Base-by-base conservation (phyloP, 1,139 yeast genomes). In the Candida labiduridarum region DNA sequence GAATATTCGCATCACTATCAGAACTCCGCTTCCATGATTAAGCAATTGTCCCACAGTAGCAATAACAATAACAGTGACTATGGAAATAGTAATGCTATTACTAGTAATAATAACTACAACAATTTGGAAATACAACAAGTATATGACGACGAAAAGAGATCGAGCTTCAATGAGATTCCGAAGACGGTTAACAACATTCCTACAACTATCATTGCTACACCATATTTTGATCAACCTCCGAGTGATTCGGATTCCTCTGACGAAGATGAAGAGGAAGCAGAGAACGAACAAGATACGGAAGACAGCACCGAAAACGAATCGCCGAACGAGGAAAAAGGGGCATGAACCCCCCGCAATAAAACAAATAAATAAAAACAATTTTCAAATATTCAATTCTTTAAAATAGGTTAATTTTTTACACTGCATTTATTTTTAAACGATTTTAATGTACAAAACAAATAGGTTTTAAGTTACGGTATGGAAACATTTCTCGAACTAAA, bases 211-310 rank as follows among this genome's bases (percentile, higher is more conserved):
- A 70, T 74, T 34, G 76, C 78, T 6, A 66, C 74, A 10, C 78
- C 78, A 39, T 74, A 68, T 53, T 73, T 72, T 58, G 64, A 63
- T 49, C 69, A 68, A 22, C 79, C 79, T 3, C 79, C 79, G 2
- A 48, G 56, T 31, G 78, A 73, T 56, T 66, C 72, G 9, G 76
- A 72, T 51, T 60, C 65, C 11, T 66, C 64, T 43, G 57, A 53
- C 8, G 66, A 62, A 9, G 60, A 52, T 12, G 55, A 49, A 10
- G 49, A 43, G 38, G 48, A 43, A 42, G 49, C 47, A 22, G 48
- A 46, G 3, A 45, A 34, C 9, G 48, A 45, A 19, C 38, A 18
- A 31, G n/a, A 30, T 10, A 10, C 16, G 12, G 29, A 46, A 49
- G 22, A 49, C 45, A 11, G 14, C 15, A 33, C 15, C 35, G 14